Conservation (phyloP, 495 filamentous ascomycete species). For the Penicillium coffeae region DNA sequence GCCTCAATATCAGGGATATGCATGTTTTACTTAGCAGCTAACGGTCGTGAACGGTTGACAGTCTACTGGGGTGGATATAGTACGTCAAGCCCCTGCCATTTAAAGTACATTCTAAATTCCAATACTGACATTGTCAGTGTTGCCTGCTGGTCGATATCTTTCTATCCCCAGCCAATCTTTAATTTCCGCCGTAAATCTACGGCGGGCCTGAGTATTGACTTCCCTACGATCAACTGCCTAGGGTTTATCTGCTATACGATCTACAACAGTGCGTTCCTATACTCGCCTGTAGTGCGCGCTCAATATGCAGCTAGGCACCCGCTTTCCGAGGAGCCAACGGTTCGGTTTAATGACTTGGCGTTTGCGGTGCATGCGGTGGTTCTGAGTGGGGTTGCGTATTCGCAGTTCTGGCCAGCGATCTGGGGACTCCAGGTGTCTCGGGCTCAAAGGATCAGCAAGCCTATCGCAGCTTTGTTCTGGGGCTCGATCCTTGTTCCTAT, state of each 20-base stretch:
- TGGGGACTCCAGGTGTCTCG: conserved; percentile 69
- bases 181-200: conserved; percentile 75
- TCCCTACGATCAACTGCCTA: conserved; percentile 74
- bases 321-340: conserved; percentile 67
- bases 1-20: too few relatives aligned
- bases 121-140: conserved; percentile 36
- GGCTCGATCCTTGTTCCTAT: conserved; percentile 59
- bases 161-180: conserved; percentile 83
- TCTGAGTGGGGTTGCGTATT: conserved; percentile 60
- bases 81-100: conserved; percentile 20
- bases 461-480: conserved; percentile 62
- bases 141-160: conserved; percentile 78
- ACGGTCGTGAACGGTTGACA: too few relatives aligned
- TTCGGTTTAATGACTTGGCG: conserved; percentile 83
- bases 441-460: conserved; percentile 55
- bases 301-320: conserved; percentile 86
- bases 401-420: conserved; percentile 65
- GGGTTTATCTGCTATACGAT: conserved; percentile 78
- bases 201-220: conserved; percentile 79
- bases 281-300: conserved; percentile 66
- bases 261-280: conserved; percentile 71
- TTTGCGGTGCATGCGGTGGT: conserved; percentile 79
- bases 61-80: conserved; percentile 44
- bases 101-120: neutral
- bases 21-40: too few relatives aligned